Base-by-base conservation (phyloP, 257 asterid genomes). In the Jaltomata sinuosa region DNA sequence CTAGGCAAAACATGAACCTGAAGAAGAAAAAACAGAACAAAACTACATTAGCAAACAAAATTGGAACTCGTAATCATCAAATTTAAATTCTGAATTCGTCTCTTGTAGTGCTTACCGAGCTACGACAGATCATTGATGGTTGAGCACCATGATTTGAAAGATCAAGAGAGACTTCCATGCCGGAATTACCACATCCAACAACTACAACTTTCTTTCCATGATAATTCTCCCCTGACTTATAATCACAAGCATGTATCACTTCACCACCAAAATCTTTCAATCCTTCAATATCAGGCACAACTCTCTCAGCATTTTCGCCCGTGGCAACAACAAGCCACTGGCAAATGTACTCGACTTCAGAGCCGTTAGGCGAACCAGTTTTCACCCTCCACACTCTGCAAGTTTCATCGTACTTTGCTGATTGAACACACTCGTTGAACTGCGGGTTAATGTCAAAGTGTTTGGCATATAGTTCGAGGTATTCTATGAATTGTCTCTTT, bases 81-180 rank as follows among this genome's bases (percentile, higher is more conserved):
- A 76, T 76, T 74, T 47, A 47, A 76, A 47, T 76, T 25, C 0
- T 25, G 10, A 25, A 47, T 76, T 25, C 1, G 4, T 47, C 0
- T 40, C 18, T 0, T 12, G 5, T 12, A 11, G 5, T 10, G 61
- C 95, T 91, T 27, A 94, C 98, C 90, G 99, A 88, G 93, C 91
- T 92, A 2, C 99, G 95, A 18, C 91, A 97, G 3, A 94, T 95
- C 94, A 95, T 92, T 6, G 97, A 88, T 34, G 99, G 97, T 74
- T 91, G 85, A 2, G 99, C 99, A 2, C 88, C 87, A 79, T 93
- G 89, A 89, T 95, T 95, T 88, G 95, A 93, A 62, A 95, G 99
- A 88, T 95, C 99, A n/a, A 95, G 97, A 59, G 98, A 94, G n/a
- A 95, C 91, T 71, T 95, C 99, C 99, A 95, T 95, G 84, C 99